Percentiles rank a stretch among this genome's conserved stretches.
Evolutionary conservation across 2,329 filamentous ascomycete species (phyloP).

Genomic region (Blumeria hordei): DNA sequence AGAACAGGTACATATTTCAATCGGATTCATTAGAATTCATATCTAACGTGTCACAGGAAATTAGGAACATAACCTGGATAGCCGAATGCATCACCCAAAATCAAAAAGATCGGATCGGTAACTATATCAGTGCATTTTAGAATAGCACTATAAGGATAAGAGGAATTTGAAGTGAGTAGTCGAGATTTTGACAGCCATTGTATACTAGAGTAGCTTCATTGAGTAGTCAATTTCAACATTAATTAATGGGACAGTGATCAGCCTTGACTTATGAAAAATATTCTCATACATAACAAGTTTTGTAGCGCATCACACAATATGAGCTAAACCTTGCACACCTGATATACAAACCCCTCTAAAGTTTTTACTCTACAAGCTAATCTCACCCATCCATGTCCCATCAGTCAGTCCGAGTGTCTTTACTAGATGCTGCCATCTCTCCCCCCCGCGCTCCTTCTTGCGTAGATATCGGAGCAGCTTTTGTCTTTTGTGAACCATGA

Average conservation of each 20-base stretch:
- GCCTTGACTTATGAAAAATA: constrained; percentile 8
- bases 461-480: constrained; percentile 72
- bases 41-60: constrained; percentile 43
- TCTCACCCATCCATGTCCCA: constrained; percentile 78
- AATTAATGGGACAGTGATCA: not conserved
- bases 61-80: constrained; percentile 98
- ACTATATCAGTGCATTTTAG: constrained; percentile 95
- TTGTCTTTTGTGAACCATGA: constrained; percentile 73
- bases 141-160: not conserved
- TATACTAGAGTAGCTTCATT: no score
- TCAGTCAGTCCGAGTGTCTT: constrained; percentile 65
- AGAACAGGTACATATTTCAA: constrained; percentile 51
- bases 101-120: constrained; percentile 95
- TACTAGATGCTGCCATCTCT: constrained; percentile 70
- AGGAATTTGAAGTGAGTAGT: no score
- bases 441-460: constrained; percentile 71
- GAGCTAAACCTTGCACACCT: constrained; percentile 1
- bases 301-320: no score
- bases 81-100: constrained; percentile 98
- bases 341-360: constrained; percentile 10
- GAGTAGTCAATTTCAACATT: not conserved
- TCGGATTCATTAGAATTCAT: not conserved
- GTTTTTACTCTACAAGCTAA: constrained; percentile 33
- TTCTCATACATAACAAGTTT: not conserved
- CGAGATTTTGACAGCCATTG: no score